These are phyloP conservation scores for Jamesozyma jinghongensis DNA, from an alignment of 805 yeast genomes.

Conservation along the genomic window DNA sequence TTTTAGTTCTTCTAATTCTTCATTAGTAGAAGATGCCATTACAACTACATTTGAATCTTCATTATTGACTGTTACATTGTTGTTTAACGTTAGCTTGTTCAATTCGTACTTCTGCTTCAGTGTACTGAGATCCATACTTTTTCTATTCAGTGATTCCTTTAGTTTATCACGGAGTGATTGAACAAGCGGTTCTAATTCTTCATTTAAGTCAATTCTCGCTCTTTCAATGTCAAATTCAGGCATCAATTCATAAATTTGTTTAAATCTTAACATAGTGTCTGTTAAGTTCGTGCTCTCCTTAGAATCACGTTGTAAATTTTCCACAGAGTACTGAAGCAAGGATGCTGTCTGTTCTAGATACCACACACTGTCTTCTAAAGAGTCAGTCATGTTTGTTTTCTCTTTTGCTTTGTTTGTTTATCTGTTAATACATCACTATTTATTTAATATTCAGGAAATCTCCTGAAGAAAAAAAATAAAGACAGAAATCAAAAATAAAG, in stretches of 20 bases:
- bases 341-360: conserved; percentile 17
- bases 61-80: conserved; percentile 4
- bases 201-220: conserved; percentile 26
- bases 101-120: conserved; percentile 24
- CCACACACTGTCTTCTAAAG: conserved; percentile 17
- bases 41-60: conserved; percentile 17
- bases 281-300: conserved; percentile 18
- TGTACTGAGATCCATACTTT: conserved; percentile 24
- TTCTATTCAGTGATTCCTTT: conserved; percentile 17
- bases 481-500: not conserved
- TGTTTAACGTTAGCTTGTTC: conserved; percentile 21
- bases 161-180: conserved; percentile 21
- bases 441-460: not conserved
- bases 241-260: conserved; percentile 23
- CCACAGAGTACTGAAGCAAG: conserved; percentile 17
- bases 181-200: conserved; percentile 27
- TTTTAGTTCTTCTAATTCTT: conserved; percentile 24
- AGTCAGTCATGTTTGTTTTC: conserved; percentile 15
- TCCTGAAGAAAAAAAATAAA: no score
- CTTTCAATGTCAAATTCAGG: conserved; percentile 29
- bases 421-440: not conserved
- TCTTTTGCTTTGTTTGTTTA: not conserved
- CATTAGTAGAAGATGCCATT: conserved; percentile 27
- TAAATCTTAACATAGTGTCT: conserved; percentile 18
- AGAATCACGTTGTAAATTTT: conserved; percentile 11